A percentile compares a stretch with the other conserved stretches of the same genome.
phyloP scores from a whole-genome alignment of 257 asterid genomes.

The Solanum clarkiae region DNA sequence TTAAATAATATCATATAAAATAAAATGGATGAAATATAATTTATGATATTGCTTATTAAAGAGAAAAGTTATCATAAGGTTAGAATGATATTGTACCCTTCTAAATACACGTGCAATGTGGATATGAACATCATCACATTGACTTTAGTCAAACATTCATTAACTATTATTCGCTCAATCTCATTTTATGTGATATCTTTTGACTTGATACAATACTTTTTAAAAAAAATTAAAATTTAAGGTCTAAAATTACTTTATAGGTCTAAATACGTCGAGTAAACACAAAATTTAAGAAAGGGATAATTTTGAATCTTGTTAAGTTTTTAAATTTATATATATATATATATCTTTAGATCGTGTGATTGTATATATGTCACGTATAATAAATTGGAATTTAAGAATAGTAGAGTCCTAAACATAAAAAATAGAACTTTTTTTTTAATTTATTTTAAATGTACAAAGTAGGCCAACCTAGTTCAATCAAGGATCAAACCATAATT shows the following conservation, averaged over 20 bases:
- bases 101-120: conserved; percentile 22
- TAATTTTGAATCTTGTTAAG: neutral
- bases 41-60: neutral
- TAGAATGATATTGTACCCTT: conserved; percentile 7
- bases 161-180: too few relatives aligned
- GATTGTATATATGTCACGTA: neutral
- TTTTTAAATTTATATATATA: too few relatives aligned
- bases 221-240: too few relatives aligned
- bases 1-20: too few relatives aligned
- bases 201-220: too few relatives aligned
- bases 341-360: neutral
- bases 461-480: neutral
- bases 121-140: conserved; percentile 22
- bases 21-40: neutral
- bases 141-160: conserved; percentile 35
- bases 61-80: neutral
- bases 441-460: neutral
- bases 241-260: too few relatives aligned
- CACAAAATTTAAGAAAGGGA: neutral
- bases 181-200: too few relatives aligned
- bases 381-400: neutral
- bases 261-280: neutral
- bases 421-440: too few relatives aligned
- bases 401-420: neutral
- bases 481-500: neutral